Base-by-base conservation (phyloP, 176 grass and related monocot species). In the Juncus effusus region DNA sequence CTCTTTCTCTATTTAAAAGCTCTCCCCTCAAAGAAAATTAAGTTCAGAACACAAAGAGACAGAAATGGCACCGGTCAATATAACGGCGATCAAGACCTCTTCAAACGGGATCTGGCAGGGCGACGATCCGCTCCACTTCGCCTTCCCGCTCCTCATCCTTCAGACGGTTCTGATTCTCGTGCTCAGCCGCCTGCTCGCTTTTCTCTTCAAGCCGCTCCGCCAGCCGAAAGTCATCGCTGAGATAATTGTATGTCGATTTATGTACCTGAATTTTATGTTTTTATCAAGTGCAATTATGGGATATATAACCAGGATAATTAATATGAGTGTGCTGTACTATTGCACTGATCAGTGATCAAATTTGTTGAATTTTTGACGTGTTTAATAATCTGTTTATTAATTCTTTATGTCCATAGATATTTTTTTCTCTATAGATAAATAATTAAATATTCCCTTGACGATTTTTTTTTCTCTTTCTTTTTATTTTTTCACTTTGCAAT, bases 151-250 rank as follows among this genome's bases (percentile, higher is more conserved):
- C 0, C 79, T 96, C 36, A 88, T 91, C 64, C 50, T 88, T 0
- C 91, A 96, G 36, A 64, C 87, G 2, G 82, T 87, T 3, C 56
- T 96, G 39, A 80, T 96, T 52, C 65, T 91, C 0, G 51, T 83
- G 40, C 76, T 96, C 12, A 79, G 91, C 78, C 91, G 91, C 19
- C 3, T 76, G 8, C 84, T 96, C 1, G 78, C 91, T n/a, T 80
- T 85, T 60, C 60, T 87, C 12, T 80, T 96, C 61, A 81, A 77
- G 4, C 91, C 91, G 0, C 87, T 96, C 49, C 87, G 87, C 0
- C 91, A 96, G 64, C 91, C 91, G 51, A 90, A 96, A 69, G 87
- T 90, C 16, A 85, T 96, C 72, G 91, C 91, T 3, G 91, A 96
- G 91, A 96, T 90, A 64, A 67, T 90, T 0, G 81, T 84, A 74